These are phyloP conservation scores for Dendrobium chrysotoxum DNA, from an alignment of 106 monocot genomes.

Conservation along the genomic window DNA sequence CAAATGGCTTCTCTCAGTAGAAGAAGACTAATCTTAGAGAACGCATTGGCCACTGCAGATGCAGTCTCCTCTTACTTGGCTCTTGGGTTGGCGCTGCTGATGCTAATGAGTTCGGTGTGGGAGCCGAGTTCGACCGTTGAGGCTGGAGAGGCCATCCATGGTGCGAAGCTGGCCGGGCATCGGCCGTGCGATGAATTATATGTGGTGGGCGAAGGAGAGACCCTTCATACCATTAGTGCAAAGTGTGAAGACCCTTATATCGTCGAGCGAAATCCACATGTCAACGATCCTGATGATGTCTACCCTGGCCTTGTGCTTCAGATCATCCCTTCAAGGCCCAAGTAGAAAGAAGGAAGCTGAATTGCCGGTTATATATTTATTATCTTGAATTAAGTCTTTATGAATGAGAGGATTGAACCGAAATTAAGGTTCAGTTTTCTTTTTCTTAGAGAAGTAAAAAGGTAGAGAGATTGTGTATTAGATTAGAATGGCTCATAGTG, in stretches of 20 bases:
- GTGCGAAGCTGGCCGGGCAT: too few relatives aligned
- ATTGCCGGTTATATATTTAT: too few relatives aligned
- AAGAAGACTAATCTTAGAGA: not conserved
- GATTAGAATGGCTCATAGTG: too few relatives aligned
- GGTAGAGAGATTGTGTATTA: too few relatives aligned
- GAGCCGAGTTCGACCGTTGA: not conserved
- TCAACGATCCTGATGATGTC: conserved; percentile 21
- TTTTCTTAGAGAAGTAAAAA: too few relatives aligned
- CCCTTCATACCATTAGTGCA: conserved; percentile 17
- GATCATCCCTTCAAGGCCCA: not conserved
- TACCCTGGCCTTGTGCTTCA: conserved; percentile 23
- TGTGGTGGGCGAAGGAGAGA: conserved; percentile 19
- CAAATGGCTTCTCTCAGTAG: not conserved
- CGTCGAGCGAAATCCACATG: conserved; percentile 15
- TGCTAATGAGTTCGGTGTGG: not conserved
- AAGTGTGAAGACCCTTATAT: conserved; percentile 26
- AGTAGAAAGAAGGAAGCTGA: not conserved
- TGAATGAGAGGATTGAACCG: too few relatives aligned
- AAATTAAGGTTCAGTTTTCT: too few relatives aligned
- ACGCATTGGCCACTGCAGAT: not conserved
- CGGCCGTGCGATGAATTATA: conserved; percentile 14
- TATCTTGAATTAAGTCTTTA: too few relatives aligned
- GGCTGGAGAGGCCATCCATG: not conserved
- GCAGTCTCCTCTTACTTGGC: not conserved
- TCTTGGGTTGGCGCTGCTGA: not conserved